Evolutionary conservation across 768 basidiomycete species (phyloP).

Genomic region (Russula brevipes): DNA sequence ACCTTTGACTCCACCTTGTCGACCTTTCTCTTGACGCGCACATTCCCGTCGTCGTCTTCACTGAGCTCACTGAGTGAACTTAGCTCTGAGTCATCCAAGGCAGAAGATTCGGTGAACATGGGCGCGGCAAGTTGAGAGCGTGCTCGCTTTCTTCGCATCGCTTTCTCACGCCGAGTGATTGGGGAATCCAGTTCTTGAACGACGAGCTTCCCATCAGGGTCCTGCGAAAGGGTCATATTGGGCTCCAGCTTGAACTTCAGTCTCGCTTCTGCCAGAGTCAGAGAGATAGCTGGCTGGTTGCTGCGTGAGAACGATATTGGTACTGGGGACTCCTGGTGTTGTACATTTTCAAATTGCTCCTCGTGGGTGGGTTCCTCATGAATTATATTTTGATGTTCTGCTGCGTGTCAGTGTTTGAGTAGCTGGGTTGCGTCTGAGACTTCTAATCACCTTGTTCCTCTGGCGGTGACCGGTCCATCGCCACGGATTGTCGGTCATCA

Average conservation of each 20-base stretch:
- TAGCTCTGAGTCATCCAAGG: slow-evolving; percentile 17
- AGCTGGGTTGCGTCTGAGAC: not conserved
- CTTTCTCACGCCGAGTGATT: slow-evolving; percentile 56
- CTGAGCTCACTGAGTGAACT: slow-evolving; percentile 23
- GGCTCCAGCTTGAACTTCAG: slow-evolving; percentile 13
- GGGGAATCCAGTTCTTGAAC: slow-evolving; percentile 74
- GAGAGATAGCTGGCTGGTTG: not conserved
- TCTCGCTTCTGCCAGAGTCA: slow-evolving; percentile 14
- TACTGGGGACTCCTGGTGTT: not conserved
- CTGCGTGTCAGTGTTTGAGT: not conserved
- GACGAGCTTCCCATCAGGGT: slow-evolving; percentile 49
- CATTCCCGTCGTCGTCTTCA: slow-evolving; percentile 19
- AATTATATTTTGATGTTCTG: not conserved
- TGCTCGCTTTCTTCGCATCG: slow-evolving; percentile 38
- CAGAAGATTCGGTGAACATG: slow-evolving; percentile 10
- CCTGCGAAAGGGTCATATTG: slow-evolving; percentile 28
- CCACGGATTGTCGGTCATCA: not conserved
- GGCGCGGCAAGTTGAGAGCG: slow-evolving; percentile 21
- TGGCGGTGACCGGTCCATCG: not conserved
- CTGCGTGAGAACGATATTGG: not conserved
- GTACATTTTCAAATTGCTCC: not conserved
- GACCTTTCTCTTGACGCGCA: slow-evolving; percentile 1
- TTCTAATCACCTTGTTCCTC: slow-evolving; percentile 3
- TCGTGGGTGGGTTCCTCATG: not conserved
- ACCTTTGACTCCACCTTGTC: slow-evolving; percentile 13